phyloP scores from a whole-genome alignment of 2,329 filamentous ascomycete species.

The Orbilia javanica region DNA sequence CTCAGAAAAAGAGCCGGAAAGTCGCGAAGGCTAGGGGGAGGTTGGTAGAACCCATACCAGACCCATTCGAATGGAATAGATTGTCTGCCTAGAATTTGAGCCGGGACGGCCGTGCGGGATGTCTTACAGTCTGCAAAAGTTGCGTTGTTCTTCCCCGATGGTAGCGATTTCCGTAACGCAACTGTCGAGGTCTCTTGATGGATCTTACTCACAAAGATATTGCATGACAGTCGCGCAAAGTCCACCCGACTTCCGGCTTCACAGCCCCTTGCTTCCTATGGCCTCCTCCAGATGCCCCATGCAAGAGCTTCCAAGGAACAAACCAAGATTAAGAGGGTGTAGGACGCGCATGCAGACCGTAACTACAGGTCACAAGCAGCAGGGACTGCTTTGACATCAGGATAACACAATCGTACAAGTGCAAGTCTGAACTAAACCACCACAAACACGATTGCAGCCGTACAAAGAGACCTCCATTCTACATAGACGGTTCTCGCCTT shows the following conservation, averaged over 20 bases:
- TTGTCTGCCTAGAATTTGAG: constrained; percentile 59
- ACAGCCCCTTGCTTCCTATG: constrained; percentile 23
- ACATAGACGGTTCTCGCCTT: constrained; percentile 15
- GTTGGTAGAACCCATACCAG: constrained; percentile 20
- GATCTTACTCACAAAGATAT: constrained; percentile 7
- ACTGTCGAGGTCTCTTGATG: neutral
- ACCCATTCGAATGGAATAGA: constrained; percentile 19
- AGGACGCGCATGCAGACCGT: constrained; percentile 18
- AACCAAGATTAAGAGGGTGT: neutral
- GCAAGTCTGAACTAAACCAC: too few relatives aligned
- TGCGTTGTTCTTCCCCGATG: constrained; percentile 29
- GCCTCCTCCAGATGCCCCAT: constrained; percentile 10
- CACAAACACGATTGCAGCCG: constrained; percentile 10
- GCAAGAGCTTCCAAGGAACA: constrained; percentile 12
- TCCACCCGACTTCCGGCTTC: constrained; percentile 26
- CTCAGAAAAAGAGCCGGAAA: constrained; percentile 34
- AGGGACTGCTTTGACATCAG: constrained; percentile 16
- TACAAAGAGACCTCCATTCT: neutral
- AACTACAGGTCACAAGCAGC: constrained; percentile 13
- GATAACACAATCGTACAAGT: constrained; percentile 6
- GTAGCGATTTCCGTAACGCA: constrained; percentile 30
- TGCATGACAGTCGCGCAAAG: constrained; percentile 31
- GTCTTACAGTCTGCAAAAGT: constrained; percentile 42
- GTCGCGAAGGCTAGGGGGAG: constrained; percentile 22
- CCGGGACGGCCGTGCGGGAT: constrained; percentile 51